A percentile compares a stretch with the other conserved stretches of the same genome.
Conservation (phyloP, 139 green algal genomes). For the Klebsormidium nitens region DNA sequence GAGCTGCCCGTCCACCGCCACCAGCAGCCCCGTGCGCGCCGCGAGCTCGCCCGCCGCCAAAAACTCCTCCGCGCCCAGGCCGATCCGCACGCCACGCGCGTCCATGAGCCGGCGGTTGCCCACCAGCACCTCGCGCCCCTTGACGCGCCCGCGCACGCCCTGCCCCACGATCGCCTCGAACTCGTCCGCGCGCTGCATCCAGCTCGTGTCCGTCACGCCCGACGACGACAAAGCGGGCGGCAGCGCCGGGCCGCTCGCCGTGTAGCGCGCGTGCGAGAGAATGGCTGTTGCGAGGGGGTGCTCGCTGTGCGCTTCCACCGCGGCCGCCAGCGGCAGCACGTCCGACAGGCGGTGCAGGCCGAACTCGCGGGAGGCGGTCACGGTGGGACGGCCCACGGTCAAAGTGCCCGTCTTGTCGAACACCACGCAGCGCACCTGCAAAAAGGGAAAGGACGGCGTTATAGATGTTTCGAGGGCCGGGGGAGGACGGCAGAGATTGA, state of each 20-base stretch:
- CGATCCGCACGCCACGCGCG: slow-evolving; percentile 6
- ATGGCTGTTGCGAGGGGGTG: slow-evolving; percentile 78
- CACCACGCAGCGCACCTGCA: slow-evolving; percentile 54
- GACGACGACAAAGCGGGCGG: no score
- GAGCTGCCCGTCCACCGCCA: slow-evolving; percentile 52
- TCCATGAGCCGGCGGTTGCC: slow-evolving; percentile 41
- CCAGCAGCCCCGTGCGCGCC: slow-evolving; percentile 61
- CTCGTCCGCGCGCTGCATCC: not conserved
- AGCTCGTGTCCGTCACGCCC: not conserved
- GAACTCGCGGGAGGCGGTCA: slow-evolving; percentile 45
- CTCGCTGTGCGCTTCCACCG: slow-evolving; percentile 80
- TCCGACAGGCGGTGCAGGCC: no score
- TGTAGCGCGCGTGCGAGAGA: slow-evolving; percentile 43
- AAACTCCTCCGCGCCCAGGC: slow-evolving; percentile 8
- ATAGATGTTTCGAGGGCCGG: no score
- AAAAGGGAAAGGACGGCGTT: not conserved
- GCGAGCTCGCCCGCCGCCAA: slow-evolving; percentile 37
- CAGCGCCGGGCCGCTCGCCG: no score
- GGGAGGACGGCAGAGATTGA: no score
- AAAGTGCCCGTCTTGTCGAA: slow-evolving; percentile 98
- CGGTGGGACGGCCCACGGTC: slow-evolving; percentile 64
- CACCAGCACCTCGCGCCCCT: slow-evolving; percentile 25
- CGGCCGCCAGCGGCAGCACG: slow-evolving; percentile 53
- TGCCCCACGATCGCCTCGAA: slow-evolving; percentile 34
- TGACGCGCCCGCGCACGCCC: slow-evolving; percentile 34